Evolutionary conservation across 2,329 filamentous ascomycete species (phyloP).

Genomic region (Microdochium paspali): DNA sequence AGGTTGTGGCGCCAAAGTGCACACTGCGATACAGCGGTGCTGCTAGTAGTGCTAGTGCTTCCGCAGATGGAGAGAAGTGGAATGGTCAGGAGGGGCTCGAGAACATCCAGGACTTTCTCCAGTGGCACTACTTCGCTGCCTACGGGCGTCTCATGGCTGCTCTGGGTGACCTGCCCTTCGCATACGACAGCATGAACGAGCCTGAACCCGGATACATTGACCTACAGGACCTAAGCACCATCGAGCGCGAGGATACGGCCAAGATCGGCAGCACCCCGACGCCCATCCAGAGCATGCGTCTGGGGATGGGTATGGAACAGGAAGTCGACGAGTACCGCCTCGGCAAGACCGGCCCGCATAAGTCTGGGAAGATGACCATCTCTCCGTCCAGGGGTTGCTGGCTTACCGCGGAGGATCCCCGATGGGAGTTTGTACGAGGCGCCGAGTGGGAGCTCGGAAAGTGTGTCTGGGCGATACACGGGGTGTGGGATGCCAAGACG

Average conservation of each 20-base stretch:
- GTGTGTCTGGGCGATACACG: conserved; percentile 15
- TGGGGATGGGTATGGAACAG: conserved; percentile 10
- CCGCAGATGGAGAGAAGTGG: conserved; percentile 6
- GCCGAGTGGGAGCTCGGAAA: conserved; percentile 8
- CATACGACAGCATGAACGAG: conserved; percentile 15
- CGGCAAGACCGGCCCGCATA: conserved; percentile 12
- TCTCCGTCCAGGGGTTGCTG: conserved; percentile 8
- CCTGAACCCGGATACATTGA: conserved; percentile 12
- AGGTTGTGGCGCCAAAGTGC: conserved; percentile 11
- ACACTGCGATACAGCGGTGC: conserved; percentile 3
- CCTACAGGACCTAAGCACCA: conserved; percentile 6
- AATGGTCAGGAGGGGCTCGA: not conserved
- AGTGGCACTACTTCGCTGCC: conserved; percentile 11
- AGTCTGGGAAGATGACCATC: conserved; percentile 8
- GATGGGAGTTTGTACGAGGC: conserved; percentile 9
- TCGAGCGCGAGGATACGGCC: conserved; percentile 9
- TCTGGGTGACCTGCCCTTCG: conserved; percentile 10
- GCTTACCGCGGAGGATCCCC: conserved; percentile 9
- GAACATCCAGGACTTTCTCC: conserved; percentile 16
- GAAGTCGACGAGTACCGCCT: conserved; percentile 9
- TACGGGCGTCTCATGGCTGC: conserved; percentile 7
- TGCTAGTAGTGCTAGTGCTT: no score
- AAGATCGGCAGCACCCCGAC: conserved; percentile 12
- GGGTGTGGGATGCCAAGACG: conserved; percentile 9
- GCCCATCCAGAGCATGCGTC: conserved; percentile 10